These are phyloP conservation scores for Vitis labrusca DNA, from an alignment of 164 flowering plant species.

Conservation along the genomic window DNA sequence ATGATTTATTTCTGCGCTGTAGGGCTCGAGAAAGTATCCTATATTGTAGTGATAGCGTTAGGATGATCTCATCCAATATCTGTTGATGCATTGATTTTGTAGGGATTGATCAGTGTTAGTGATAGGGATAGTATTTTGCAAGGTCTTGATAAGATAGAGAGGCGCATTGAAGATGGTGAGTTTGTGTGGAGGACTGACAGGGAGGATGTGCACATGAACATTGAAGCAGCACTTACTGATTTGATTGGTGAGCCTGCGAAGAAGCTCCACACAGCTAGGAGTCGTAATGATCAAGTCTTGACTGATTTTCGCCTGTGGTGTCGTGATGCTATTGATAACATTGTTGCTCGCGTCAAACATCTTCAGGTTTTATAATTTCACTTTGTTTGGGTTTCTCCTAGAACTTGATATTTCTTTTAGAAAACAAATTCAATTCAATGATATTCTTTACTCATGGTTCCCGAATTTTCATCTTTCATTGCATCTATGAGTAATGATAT, in stretches of 20 bases:
- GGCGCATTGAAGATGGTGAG: slow-evolving; percentile 68
- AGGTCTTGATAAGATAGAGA: slow-evolving; percentile 86
- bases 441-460: too few relatives aligned
- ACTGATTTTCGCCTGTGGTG: slow-evolving; percentile 98
- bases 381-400: not conserved
- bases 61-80: not conserved
- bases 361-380: slow-evolving; percentile 56
- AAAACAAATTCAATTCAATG: too few relatives aligned
- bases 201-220: slow-evolving; percentile 99
- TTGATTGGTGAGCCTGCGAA: slow-evolving; percentile 97
- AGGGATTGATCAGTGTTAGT: slow-evolving; percentile 66
- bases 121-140: slow-evolving; percentile 68
- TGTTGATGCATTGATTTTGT: slow-evolving; percentile 7
- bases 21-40: not conserved
- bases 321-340: slow-evolving; percentile 88
- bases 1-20: not conserved
- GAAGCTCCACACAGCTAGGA: slow-evolving; percentile 96
- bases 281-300: slow-evolving; percentile 92
- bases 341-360: slow-evolving; percentile 38
- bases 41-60: not conserved
- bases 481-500: too few relatives aligned
- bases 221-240: slow-evolving; percentile 95
- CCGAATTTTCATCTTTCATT: too few relatives aligned
- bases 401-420: not conserved
- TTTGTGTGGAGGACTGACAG: slow-evolving; percentile 91